phyloP scores from a whole-genome alignment of 257 asterid species.

The Perilla frutescens region DNA sequence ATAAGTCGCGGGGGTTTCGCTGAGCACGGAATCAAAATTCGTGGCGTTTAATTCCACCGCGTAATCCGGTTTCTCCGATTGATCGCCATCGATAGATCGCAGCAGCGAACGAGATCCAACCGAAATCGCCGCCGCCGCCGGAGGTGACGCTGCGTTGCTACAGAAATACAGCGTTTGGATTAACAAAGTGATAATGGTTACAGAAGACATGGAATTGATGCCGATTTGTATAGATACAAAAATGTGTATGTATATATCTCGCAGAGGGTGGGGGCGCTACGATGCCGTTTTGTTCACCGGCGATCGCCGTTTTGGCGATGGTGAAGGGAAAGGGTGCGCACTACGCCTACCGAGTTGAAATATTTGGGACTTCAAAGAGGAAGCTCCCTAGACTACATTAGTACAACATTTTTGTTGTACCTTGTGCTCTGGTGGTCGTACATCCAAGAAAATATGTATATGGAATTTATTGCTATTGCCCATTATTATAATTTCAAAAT shows the following conservation, averaged over 20 bases:
- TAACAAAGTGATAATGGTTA: conserved; percentile 36
- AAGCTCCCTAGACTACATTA: conserved; percentile 13
- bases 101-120: conserved; percentile 72
- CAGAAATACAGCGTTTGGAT: conserved; percentile 41
- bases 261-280: conserved; percentile 18
- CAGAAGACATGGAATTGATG: conserved; percentile 42
- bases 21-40: conserved; percentile 67
- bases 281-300: conserved; percentile 33
- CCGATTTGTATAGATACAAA: conserved; percentile 31
- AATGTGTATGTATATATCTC: conserved; percentile 29
- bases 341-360: conserved; percentile 31
- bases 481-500: background rate
- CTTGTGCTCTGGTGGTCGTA: background rate
- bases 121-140: conserved; percentile 25
- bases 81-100: conserved; percentile 53
- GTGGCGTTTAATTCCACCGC: conserved; percentile 79
- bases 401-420: conserved; percentile 26
- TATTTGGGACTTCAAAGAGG: conserved; percentile 23
- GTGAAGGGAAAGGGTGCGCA: conserved; percentile 28
- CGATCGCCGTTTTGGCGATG: conserved; percentile 39
- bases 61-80: conserved; percentile 50
- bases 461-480: background rate
- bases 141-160: conserved; percentile 37
- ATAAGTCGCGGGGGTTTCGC: conserved; percentile 69
- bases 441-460: background rate